Evolutionary conservation across 2,329 filamentous ascomycete genomes (phyloP).

Genomic region (Beauveria varroae): DNA sequence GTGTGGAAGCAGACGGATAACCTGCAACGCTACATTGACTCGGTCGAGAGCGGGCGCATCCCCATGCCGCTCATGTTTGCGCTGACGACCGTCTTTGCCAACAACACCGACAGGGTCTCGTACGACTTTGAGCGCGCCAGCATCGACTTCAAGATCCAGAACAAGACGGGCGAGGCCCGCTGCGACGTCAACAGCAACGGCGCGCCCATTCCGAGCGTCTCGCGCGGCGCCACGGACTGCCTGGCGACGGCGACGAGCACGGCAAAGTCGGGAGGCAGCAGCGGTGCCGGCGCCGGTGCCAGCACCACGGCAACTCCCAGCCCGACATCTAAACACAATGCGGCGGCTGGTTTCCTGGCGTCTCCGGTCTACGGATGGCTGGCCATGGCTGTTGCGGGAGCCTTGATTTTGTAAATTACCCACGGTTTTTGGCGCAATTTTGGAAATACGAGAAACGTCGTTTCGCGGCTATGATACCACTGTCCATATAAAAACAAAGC

Average conservation of each 20-base stretch:
- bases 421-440: neutral
- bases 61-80: neutral
- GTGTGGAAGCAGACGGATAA: neutral
- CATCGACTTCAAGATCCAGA: slow-evolving; percentile 7
- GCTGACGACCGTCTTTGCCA: neutral
- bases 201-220: neutral
- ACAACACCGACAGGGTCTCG: neutral
- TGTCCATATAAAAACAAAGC: neutral
- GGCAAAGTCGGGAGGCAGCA: neutral
- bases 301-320: neutral
- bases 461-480: slow-evolving; percentile 5
- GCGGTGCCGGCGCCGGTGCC: neutral
- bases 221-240: slow-evolving; percentile 1
- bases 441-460: neutral
- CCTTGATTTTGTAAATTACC: neutral
- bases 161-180: neutral
- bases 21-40: neutral
- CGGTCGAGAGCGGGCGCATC: neutral
- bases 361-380: neutral
- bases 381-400: neutral
- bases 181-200: neutral
- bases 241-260: neutral
- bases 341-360: neutral
- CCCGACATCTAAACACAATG: neutral
- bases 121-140: slow-evolving; percentile 4